Base-by-base conservation (phyloP, 345 rosid species). In the Linum tenue region DNA sequence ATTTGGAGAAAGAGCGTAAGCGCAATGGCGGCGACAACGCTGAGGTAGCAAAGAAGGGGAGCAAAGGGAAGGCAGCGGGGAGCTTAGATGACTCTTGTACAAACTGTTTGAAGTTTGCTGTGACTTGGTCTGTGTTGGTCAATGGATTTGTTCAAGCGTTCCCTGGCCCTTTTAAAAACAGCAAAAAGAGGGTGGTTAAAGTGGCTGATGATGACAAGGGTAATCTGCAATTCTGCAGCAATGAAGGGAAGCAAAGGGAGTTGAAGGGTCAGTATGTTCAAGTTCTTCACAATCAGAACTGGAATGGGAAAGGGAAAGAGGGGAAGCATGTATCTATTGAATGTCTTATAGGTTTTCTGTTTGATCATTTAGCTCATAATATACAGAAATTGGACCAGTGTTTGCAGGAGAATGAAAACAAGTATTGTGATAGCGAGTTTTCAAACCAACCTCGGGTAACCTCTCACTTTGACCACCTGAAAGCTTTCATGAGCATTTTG, bases 41-140 rank as follows among this genome's bases (percentile, higher is more conserved):
- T 53, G 86, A 67, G 58, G 75, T 67, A 14, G 15, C 60, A 2
- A 69, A 70, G 77, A 68, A 70, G 65, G 73, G 72, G 64, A 55
- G 64, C 70, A 77, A 78, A 71, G 81, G 69, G 17, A 71, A 73
- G 73, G 75, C 63, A 65, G 40, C 43, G 62, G 79, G 77, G 56
- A 78, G 71, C 66, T 83, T 76, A 2, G 86, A 79, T 35, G 87
- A 69, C 63, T 81, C 95, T 73, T 85, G 97, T 67, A 48, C 71
- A 0, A 85, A 84, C 62, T 90, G 97, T 76, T 81, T 85, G 73
- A 86, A 83, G 71, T 90, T 90, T 82, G 86, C 92, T 0, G 80
- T 84, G 71, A 79, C 87, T 64, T 87, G 87, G 86, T 82, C 96
- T 8, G 67, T 87, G 81, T 73, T 87, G 83, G 82, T 86, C 36